Evolutionary conservation across 495 filamentous ascomycete genomes (phyloP).

Genomic region (Talaromyces wortmannii): DNA sequence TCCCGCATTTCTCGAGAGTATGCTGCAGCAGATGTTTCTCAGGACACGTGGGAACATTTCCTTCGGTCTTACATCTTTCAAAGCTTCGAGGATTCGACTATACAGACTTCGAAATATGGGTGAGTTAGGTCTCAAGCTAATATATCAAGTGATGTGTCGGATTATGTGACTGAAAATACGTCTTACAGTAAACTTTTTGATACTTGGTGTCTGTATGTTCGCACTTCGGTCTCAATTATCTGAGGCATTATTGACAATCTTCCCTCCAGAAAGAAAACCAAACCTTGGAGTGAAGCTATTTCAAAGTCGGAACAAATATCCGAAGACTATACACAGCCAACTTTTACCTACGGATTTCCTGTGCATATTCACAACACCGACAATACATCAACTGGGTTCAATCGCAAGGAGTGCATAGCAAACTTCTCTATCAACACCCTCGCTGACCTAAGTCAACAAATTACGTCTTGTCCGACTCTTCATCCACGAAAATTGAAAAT

Average conservation of each 20-base stretch:
- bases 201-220: not conserved
- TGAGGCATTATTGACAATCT: not conserved
- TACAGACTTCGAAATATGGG: not conserved
- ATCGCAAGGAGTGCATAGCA: not conserved
- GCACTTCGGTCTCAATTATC: not conserved
- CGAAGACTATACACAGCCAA: not conserved
- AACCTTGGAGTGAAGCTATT: not conserved
- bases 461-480: not conserved
- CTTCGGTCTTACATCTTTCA: not conserved
- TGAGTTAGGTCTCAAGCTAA: not conserved
- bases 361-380: not conserved
- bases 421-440: constrained; percentile 1
- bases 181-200: not conserved
- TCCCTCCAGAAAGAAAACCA: not conserved
- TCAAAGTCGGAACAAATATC: not conserved
- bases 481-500: not conserved
- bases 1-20: not conserved
- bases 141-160: not conserved
- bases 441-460: not conserved
- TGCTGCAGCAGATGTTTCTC: not conserved
- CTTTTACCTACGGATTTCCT: constrained; percentile 4
- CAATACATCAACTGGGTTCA: not conserved
- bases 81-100: not conserved
- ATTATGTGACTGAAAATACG: not conserved
- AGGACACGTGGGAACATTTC: not conserved